These are phyloP conservation scores for Cercospora zeina DNA, from an alignment of 2,329 filamentous ascomycete species.

Conservation along the genomic window DNA sequence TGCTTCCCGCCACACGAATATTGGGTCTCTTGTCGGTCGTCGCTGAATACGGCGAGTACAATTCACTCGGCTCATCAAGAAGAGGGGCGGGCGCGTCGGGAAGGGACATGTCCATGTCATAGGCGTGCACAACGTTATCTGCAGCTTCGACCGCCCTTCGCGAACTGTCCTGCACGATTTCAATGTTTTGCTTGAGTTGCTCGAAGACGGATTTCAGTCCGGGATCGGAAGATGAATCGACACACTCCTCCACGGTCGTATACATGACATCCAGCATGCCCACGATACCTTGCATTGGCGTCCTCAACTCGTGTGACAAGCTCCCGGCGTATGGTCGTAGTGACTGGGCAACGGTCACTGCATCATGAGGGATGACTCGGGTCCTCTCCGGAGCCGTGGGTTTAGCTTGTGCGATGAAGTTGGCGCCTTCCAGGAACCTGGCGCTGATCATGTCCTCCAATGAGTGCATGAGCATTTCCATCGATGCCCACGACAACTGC, in stretches of 20 bases:
- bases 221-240: constrained; percentile 55
- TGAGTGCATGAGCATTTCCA: constrained; percentile 67
- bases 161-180: constrained; percentile 71
- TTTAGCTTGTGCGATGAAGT: constrained; percentile 42
- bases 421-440: constrained; percentile 56
- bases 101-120: constrained; percentile 73
- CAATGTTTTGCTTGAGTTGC: constrained; percentile 66
- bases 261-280: constrained; percentile 78
- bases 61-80: constrained; percentile 33
- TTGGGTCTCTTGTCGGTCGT: constrained; percentile 44
- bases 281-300: constrained; percentile 74
- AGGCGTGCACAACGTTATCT: constrained; percentile 73
- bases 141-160: constrained; percentile 70
- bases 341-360: constrained; percentile 61
- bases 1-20: constrained; percentile 47
- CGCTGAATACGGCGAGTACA: constrained; percentile 31
- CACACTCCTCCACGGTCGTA: constrained; percentile 67
- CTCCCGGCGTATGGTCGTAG: constrained; percentile 71
- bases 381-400: constrained; percentile 37
- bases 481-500: constrained; percentile 63
- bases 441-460: constrained; percentile 66
- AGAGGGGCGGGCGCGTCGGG: constrained; percentile 58
- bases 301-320: constrained; percentile 69
- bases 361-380: constrained; percentile 56
- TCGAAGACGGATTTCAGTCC: constrained; percentile 59